Conservation (phyloP, 441 rosid species). For the Mallotus japonicus region DNA sequence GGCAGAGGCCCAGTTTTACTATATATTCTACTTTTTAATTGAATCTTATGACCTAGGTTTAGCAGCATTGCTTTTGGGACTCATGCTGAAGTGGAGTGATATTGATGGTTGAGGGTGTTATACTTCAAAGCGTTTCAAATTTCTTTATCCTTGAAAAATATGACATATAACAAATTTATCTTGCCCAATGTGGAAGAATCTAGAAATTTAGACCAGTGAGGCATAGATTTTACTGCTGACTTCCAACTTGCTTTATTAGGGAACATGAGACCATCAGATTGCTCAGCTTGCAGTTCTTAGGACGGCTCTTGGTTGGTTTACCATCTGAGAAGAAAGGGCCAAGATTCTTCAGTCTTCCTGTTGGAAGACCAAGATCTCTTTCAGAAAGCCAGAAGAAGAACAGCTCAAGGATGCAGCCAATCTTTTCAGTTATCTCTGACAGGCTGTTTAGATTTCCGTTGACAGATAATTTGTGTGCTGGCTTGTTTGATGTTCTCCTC, state of each 20-base stretch:
- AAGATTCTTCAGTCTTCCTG: slow-evolving; percentile 78
- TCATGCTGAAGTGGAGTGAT: not conserved
- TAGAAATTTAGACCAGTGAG: not conserved
- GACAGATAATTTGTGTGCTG: slow-evolving; percentile 85
- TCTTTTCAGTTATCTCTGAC: slow-evolving; percentile 74
- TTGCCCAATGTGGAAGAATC: slow-evolving; percentile 2
- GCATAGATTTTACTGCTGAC: slow-evolving; percentile 7
- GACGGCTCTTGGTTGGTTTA: slow-evolving; percentile 83
- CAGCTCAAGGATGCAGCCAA: slow-evolving; percentile 61
- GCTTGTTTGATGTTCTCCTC: slow-evolving; percentile 97
- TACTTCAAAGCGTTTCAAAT: not conserved
- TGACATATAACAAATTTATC: not conserved
- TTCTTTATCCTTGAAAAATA: not conserved
- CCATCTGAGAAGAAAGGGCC: slow-evolving; percentile 92
- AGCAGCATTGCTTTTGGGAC: too few species aligned
- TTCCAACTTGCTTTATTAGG: slow-evolving; percentile 43
- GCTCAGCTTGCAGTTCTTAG: slow-evolving; percentile 93
- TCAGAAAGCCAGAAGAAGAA: slow-evolving; percentile 62
- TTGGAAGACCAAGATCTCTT: slow-evolving; percentile 71
- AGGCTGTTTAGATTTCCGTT: slow-evolving; percentile 80
- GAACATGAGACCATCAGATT: slow-evolving; percentile 90
- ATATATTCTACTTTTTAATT: too few species aligned
- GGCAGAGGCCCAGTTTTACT: too few species aligned
- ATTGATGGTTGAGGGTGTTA: not conserved
- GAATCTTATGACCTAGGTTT: too few species aligned